Base-by-base conservation (phyloP, 768 basidiomycete species). In the Leucocoprinus leucothites region DNA sequence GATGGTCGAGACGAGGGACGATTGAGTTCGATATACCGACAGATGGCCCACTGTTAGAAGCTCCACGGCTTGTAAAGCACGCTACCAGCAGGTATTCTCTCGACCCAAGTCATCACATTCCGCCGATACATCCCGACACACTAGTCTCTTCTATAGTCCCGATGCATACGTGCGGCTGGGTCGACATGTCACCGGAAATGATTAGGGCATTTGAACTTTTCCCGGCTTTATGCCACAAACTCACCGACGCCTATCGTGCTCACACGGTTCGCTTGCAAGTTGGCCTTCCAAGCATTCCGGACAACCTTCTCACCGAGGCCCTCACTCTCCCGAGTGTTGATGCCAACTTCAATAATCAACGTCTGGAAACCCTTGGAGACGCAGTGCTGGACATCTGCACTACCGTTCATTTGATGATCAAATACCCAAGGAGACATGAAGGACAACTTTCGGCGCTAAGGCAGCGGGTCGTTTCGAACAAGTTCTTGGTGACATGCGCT, bases 361-460 rank as follows among this genome's bases (percentile, higher is more conserved):
- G 90, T 0, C 67, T 95, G 53, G 94, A 96, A 67, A 94, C 91
- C 0, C 73, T 95, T 6, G 94, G 94, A 8, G 94, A 96, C 63
- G 82, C 87, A 0, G 89, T 93, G 1, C 74, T 93, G 41, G 86
- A 93, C 63, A 69, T 94, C 22, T 81, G 84, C 47, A 84, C 84
- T 3, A 87, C 87, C 19, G 83, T 92, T 2, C 82, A 93, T 63
- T 70, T 91, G 3, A 86, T 87, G 70, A 90, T 88, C 71, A 82
- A 79, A 58, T 91, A 79, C 62, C 88, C 89, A 0, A 76, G 82
- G 58, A 76, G 85, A 21, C 89, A 94, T 61, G 94, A 96, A 74
- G 93, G 94, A 0, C 89, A 93, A 59, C 77, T 96, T 40, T 76
- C 84, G 34, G 70, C 69, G 24, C 70, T 94, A 43, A 82, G 91